These are phyloP conservation scores for Linderniella brevidens DNA, from an alignment of 257 asterid species.

Conservation along the genomic window DNA sequence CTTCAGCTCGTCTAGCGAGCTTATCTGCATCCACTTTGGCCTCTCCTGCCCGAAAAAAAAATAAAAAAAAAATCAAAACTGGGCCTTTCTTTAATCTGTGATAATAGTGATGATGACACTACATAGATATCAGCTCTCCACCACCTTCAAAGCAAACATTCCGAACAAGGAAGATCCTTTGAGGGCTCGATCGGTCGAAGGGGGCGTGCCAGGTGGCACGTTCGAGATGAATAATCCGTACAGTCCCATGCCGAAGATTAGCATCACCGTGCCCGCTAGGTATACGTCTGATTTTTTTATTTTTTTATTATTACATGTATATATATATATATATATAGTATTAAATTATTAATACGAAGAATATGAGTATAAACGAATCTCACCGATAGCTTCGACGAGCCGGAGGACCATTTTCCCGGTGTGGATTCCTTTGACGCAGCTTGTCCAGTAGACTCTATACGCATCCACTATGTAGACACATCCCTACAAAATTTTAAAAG, in stretches of 20 bases:
- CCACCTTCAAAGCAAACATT: conserved; percentile 76
- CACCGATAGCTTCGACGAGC: conserved; percentile 92
- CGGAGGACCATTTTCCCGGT: conserved; percentile 82
- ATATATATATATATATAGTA: background rate
- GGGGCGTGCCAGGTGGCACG: conserved; percentile 26
- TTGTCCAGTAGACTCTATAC: conserved; percentile 76
- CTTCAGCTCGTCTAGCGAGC: conserved; percentile 77
- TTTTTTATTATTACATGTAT: background rate
- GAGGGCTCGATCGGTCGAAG: conserved; percentile 58
- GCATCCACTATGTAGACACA: conserved; percentile 82
- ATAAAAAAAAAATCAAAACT: background rate
- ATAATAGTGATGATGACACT: background rate
- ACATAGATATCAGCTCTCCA: background rate
- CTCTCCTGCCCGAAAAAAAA: conserved; percentile 41
- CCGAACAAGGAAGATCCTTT: conserved; percentile 81
- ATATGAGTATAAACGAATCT: conserved; percentile 13
- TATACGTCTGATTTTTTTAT: conserved; percentile 36
- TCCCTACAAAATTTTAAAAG: conserved; percentile 25
- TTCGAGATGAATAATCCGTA: conserved; percentile 79
- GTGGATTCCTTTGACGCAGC: conserved; percentile 74
- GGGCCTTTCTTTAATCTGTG: background rate
- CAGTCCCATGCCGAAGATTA: conserved; percentile 92
- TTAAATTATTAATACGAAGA: background rate
- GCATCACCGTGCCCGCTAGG: conserved; percentile 94
- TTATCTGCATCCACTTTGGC: conserved; percentile 94